A percentile compares a stretch with the other conserved stretches of the same genome.
phyloP scores from a whole-genome alignment of 805 yeast species.

The Yarrowia sp. region DNA sequence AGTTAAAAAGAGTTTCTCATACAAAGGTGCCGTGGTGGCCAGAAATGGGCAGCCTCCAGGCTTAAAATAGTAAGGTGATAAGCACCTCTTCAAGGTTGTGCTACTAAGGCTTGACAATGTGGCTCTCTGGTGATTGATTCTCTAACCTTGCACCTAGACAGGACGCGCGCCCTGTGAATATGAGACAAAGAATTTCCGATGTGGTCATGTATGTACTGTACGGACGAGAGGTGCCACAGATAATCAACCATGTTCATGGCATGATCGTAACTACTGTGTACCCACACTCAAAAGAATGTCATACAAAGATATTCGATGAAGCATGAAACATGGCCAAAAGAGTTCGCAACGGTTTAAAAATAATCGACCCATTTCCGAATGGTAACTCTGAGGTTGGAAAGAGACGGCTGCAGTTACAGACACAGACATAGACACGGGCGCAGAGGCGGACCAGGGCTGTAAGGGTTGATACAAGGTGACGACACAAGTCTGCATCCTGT shows the following conservation, averaged over 20 bases:
- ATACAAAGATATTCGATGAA: not conserved
- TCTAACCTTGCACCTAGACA: not conserved
- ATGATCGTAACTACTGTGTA: not conserved
- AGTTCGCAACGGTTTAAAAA: too few relatives aligned
- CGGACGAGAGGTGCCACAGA: not conserved
- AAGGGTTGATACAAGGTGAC: constrained; percentile 1
- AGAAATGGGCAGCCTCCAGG: not conserved
- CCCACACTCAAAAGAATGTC: not conserved
- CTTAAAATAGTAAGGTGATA: constrained; percentile 1
- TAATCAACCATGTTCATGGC: not conserved
- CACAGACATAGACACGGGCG: too few relatives aligned
- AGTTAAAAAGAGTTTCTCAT: not conserved
- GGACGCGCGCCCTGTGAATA: not conserved
- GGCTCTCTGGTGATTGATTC: not conserved
- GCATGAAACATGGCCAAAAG: not conserved
- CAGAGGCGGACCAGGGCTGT: not conserved
- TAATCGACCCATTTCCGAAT: too few relatives aligned
- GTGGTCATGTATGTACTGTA: not conserved
- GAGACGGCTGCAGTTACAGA: not conserved
- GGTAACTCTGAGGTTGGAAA: not conserved
- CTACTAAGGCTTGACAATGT: not conserved
- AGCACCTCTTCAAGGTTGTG: not conserved
- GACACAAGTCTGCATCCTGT: not conserved
- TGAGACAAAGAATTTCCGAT: not conserved
- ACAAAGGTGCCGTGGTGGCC: not conserved